Base-by-base conservation (phyloP, 2,329 filamentous ascomycete species). In the Periconia macrospinosa region DNA sequence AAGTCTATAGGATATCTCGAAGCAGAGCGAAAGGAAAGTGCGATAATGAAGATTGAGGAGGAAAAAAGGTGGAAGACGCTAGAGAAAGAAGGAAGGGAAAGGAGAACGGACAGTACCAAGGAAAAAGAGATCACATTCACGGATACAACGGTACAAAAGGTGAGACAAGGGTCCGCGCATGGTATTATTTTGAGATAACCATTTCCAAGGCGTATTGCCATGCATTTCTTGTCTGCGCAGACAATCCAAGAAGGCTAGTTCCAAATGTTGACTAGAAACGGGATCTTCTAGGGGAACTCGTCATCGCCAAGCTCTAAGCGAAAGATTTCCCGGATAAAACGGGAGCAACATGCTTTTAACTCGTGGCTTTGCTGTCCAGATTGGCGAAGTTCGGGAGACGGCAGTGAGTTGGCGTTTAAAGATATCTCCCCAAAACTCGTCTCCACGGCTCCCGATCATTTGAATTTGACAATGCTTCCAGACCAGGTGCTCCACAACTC, bases 401-500 rank as follows among this genome's bases (percentile, higher is more conserved):
- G n/a, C n/a, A n/a, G n/a, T n/a, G n/a, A n/a, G n/a, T n/a, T n/a
- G n/a, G n/a, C n/a, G n/a, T n/a, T n/a, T n/a, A n/a, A 43, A 7
- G 42, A 44, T 37, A 37, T 37, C 33, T 6, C 11, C 11, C 11
- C 11, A 10, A 3, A 37, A 10, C 7, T 37, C 5, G 33, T 37
- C 11, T 13, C 2, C 19, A 45, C 19, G 42, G 5, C 7, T 45
- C 30, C 27, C n/a, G n/a, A 45, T 30, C 10, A 30, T n/a, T 43
- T 35, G 27, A 11, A 49, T 27, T 27, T 55, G 8, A 48, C 55
- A 33, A 72, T 58, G 2, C 55, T 56, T 5, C 60, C 63, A 6
- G 52, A 49, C 57, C 62, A 61, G n/a, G 37, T 59, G 2, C 57
- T 48, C 69, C 69, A 71, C 7, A 73, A 35, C 33, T 58, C 57